These are phyloP conservation scores for Diaporthe destruens DNA, from an alignment of 2,329 filamentous ascomycete genomes.

Conservation along the genomic window DNA sequence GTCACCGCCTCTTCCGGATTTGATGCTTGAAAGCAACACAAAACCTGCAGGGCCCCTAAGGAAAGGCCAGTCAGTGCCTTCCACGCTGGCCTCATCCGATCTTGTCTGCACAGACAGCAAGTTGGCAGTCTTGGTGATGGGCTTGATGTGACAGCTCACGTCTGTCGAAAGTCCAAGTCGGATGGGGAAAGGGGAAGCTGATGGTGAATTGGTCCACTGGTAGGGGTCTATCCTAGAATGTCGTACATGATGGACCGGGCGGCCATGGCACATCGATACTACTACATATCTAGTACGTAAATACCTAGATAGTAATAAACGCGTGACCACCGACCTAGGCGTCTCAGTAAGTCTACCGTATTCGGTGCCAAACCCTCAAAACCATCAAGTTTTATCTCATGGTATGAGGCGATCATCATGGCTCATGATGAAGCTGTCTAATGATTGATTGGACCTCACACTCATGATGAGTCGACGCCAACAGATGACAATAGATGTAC, in stretches of 20 bases:
- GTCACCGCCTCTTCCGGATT: constrained; percentile 5
- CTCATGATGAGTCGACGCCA: not conserved
- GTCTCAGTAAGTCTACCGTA: not conserved
- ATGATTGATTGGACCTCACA: not conserved
- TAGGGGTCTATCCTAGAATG: not conserved
- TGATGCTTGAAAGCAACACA: not conserved
- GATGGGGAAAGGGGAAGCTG: not conserved
- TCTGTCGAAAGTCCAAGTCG: not conserved
- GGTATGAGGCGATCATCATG: not conserved
- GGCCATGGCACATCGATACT: not conserved
- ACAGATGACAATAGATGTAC: not conserved
- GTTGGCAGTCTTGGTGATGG: not conserved
- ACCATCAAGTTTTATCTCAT: not conserved
- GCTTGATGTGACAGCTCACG: not conserved
- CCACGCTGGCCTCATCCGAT: not conserved
- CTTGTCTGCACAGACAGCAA: not conserved
- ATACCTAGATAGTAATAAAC: too few relatives aligned
- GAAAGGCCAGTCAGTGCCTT: not conserved
- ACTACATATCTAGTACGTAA: too few relatives aligned
- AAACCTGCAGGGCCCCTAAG: constrained; percentile 30
- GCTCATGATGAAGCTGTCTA: not conserved
- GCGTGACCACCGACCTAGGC: not conserved
- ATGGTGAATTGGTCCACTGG: not conserved
- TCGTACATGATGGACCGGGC: not conserved
- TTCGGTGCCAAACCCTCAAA: not conserved